A percentile compares a stretch with the other conserved stretches of the same genome.
These are phyloP conservation scores for Moricandia arvensis DNA, from an alignment of 345 rosid genomes.

Conservation along the genomic window DNA sequence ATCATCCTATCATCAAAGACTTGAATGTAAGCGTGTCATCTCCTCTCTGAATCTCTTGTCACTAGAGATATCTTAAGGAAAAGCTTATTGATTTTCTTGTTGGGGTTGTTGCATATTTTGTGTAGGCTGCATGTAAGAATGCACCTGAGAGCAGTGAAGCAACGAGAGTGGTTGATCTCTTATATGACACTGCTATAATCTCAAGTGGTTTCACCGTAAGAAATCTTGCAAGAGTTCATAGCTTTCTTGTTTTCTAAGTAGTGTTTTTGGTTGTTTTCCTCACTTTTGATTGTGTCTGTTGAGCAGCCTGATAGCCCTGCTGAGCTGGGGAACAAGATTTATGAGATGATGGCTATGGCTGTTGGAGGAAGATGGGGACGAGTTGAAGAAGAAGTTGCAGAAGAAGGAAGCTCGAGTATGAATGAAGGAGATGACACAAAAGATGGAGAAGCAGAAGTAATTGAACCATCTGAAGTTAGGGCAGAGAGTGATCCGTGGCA, in stretches of 20 bases:
- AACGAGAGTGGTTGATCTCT: slow-evolving; percentile 82
- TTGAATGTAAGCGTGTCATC: slow-evolving; percentile 52
- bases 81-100: neutral
- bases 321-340: slow-evolving; percentile 87
- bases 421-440: slow-evolving; percentile 10
- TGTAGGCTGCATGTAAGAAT: slow-evolving; percentile 94
- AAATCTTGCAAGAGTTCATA: neutral
- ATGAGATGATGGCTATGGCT: slow-evolving; percentile 98
- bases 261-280: neutral
- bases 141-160: slow-evolving; percentile 81
- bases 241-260: neutral
- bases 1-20: slow-evolving; percentile 87
- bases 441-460: slow-evolving; percentile 53
- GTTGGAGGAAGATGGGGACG: slow-evolving; percentile 98
- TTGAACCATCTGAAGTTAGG: slow-evolving; percentile 93
- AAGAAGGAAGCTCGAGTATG: slow-evolving; percentile 24
- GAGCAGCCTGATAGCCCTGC: slow-evolving; percentile 98
- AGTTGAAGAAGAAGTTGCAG: slow-evolving; percentile 38
- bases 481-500: slow-evolving; percentile 88
- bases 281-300: neutral
- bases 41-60: neutral
- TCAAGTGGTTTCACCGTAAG: slow-evolving; percentile 96
- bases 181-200: slow-evolving; percentile 85
- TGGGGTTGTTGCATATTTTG: neutral
- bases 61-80: neutral